A percentile compares a stretch with the other conserved stretches of the same genome.
Evolutionary conservation across 1,284 basidiomycete genomes (phyloP).

Genomic region (Rhizoctonia solani): DNA sequence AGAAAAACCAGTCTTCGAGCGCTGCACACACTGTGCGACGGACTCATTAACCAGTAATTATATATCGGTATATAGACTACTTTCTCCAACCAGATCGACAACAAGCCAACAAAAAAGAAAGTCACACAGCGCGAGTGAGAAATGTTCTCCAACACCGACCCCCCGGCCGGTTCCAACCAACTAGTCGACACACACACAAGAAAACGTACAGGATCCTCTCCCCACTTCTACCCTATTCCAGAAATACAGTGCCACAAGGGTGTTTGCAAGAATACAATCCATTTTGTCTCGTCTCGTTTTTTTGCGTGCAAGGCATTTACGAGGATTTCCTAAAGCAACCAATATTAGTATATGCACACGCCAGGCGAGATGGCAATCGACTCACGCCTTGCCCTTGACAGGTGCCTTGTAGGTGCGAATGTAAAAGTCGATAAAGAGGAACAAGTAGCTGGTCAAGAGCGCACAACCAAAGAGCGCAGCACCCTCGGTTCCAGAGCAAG

Average conservation of each 20-base stretch:
- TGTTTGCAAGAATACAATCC: no score
- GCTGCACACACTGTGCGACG: no score
- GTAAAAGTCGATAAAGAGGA: conserved; percentile 91
- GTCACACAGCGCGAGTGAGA: not conserved
- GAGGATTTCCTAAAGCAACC: conserved; percentile 28
- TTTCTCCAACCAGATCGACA: conserved; percentile 22
- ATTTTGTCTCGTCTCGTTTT: no score
- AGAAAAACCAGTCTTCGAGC: not conserved
- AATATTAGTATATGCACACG: no score
- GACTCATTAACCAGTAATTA: conserved; percentile 21
- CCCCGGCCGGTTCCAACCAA: no score
- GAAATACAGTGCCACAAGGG: no score
- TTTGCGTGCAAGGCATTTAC: conserved; percentile 25
- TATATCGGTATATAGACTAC: conserved; percentile 34
- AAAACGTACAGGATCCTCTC: no score
- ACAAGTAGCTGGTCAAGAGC: conserved; percentile 86
- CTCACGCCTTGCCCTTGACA: conserved; percentile 29
- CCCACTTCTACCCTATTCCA: no score
- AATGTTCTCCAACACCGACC: no score
- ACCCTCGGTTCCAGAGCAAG: conserved; percentile 86
- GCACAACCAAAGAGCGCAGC: conserved; percentile 90
- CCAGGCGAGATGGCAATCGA: not conserved
- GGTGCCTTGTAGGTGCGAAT: conserved; percentile 71
- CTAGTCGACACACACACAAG: conserved; percentile 19
- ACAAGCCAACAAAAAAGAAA: conserved; percentile 18